Conservation (phyloP, 2,329 filamentous ascomycete species). For the Sporothrix inflata region DNA sequence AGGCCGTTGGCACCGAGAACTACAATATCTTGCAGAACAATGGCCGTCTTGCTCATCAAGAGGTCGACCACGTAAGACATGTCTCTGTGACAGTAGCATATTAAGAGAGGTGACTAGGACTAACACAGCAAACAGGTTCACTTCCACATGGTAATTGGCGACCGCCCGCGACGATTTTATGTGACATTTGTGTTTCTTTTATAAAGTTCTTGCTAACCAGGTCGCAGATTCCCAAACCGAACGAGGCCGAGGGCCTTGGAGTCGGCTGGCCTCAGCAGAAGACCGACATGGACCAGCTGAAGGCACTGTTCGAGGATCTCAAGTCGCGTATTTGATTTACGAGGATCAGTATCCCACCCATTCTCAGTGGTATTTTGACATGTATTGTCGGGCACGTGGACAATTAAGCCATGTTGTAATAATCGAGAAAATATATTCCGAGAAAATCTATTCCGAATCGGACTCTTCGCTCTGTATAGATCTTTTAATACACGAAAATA, state of each 20-base stretch:
- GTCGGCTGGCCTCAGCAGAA: constrained; percentile 72
- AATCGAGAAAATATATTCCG: too few relatives aligned
- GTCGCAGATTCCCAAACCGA: constrained; percentile 87
- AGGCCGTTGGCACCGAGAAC: constrained; percentile 73
- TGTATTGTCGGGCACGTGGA: not conserved
- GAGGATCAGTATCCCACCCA: not conserved
- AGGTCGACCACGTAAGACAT: constrained; percentile 80
- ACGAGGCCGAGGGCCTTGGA: constrained; percentile 74
- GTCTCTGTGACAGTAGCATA: not conserved
- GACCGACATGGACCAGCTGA: constrained; percentile 80
- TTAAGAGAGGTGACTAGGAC: not conserved
- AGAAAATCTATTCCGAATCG: too few relatives aligned
- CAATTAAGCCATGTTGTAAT: not conserved
- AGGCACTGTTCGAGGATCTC: constrained; percentile 78
- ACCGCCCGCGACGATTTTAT: too few relatives aligned
- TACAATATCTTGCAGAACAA: constrained; percentile 99
- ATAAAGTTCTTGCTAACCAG: not conserved
- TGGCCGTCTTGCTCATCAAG: constrained; percentile 85
- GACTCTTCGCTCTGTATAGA: too few relatives aligned
- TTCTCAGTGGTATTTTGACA: not conserved
- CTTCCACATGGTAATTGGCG: constrained; percentile 78
- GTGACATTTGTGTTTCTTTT: not conserved
- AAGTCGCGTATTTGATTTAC: constrained; percentile 77
- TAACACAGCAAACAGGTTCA: constrained; percentile 64
- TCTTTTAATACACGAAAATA: too few relatives aligned